Evolutionary conservation across 192 early-diverging fungal genomes (phyloP).

Genomic region (Lobosporangium transversale): DNA sequence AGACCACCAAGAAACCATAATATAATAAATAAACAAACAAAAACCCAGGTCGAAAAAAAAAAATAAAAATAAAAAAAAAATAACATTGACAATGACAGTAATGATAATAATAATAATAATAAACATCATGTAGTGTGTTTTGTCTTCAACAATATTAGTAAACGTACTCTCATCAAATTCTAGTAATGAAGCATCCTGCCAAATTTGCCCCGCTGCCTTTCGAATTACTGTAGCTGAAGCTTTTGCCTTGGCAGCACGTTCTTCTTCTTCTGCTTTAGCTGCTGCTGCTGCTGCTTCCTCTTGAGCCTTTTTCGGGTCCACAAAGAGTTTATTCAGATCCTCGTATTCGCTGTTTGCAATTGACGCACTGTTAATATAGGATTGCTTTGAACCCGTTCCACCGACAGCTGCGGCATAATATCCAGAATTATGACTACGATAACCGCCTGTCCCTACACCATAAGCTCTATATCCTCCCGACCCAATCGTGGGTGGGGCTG

Average conservation of each 20-base stretch:
- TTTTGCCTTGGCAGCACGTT: constrained; percentile 56
- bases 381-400: neutral
- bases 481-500: too few species aligned
- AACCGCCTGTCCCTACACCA: neutral
- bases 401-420: constrained; percentile 1
- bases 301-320: constrained; percentile 42
- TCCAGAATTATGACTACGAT: neutral
- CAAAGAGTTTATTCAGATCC: constrained; percentile 48
- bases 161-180: constrained; percentile 86
- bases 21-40: too few species aligned
- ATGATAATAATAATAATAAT: too few species aligned
- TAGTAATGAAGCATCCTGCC: constrained; percentile 89
- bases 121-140: too few species aligned
- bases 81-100: too few species aligned
- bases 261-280: constrained; percentile 35
- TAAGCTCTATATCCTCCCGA: too few species aligned
- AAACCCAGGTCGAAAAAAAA: neutral
- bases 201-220: constrained; percentile 90
- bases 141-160: too few species aligned
- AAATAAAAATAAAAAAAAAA: neutral
- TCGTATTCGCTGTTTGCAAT: constrained; percentile 20
- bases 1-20: too few species aligned
- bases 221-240: constrained; percentile 74
- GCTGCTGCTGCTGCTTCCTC: constrained; percentile 39
- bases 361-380: neutral